phyloP scores from a whole-genome alignment of 495 filamentous ascomycete species.

The Bryoglossum gracile region DNA sequence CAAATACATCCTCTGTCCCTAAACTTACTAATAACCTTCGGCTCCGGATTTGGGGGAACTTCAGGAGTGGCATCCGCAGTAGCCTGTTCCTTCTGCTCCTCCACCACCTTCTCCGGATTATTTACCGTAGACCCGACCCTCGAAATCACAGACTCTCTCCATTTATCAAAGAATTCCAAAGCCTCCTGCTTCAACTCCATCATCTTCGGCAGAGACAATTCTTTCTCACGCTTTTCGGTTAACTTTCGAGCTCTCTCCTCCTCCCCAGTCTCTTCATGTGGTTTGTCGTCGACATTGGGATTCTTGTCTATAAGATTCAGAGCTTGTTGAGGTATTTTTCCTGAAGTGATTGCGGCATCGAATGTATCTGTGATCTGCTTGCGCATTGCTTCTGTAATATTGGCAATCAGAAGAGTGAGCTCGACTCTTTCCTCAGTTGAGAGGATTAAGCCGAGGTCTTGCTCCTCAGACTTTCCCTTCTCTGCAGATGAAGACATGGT shows the following conservation, averaged over 20 bases:
- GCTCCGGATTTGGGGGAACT: constrained; percentile 21
- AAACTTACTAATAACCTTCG: constrained; percentile 18
- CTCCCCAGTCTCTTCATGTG: constrained; percentile 24
- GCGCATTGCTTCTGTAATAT: constrained; percentile 42
- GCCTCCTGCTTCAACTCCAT: constrained; percentile 28
- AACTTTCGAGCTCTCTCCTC: constrained; percentile 28
- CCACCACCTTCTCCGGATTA: constrained; percentile 17
- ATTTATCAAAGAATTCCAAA: constrained; percentile 29
- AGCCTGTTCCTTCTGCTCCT: constrained; percentile 14
- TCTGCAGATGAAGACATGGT: constrained; percentile 8
- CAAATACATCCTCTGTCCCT: neutral
- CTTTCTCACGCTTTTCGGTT: constrained; percentile 24
- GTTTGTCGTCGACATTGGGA: constrained; percentile 16
- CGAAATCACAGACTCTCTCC: constrained; percentile 27
- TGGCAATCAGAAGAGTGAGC: constrained; percentile 32
- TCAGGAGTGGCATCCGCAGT: constrained; percentile 12
- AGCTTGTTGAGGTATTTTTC: constrained; percentile 18
- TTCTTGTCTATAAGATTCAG: constrained; percentile 29
- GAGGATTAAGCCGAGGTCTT: constrained; percentile 25
- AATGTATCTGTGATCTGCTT: constrained; percentile 39
- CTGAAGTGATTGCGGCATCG: constrained; percentile 29
- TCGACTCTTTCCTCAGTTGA: constrained; percentile 27
- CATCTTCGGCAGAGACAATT: constrained; percentile 32
- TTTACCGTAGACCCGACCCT: constrained; percentile 29
- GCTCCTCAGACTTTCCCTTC: constrained; percentile 5